A percentile compares a stretch with the other conserved stretches of the same genome.
Conservation (phyloP, 768 basidiomycete genomes). For the Lentinula aciculospora region DNA sequence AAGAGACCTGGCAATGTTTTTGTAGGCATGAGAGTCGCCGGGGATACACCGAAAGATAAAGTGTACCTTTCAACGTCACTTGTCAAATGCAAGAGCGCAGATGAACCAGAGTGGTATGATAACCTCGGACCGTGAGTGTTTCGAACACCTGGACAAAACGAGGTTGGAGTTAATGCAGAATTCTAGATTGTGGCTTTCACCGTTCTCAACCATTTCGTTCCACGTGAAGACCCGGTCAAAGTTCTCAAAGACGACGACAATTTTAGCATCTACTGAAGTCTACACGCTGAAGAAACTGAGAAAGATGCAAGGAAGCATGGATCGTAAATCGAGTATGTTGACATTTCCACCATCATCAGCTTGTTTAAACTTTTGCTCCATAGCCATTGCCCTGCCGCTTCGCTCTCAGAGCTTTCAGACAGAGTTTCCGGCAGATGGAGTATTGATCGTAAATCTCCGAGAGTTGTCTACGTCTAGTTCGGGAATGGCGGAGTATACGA, state of each 20-base stretch:
- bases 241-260: slow-evolving; percentile 5
- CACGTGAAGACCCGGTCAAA: slow-evolving; percentile 2
- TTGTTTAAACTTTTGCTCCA: too few relatives aligned
- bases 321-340: slow-evolving; percentile 1
- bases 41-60: not conserved
- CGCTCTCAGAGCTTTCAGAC: not conserved
- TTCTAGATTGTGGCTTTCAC: slow-evolving; percentile 1
- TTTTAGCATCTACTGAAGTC: not conserved
- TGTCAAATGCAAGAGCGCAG: not conserved
- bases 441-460: slow-evolving; percentile 1
- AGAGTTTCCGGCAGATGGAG: not conserved
- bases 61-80: not conserved
- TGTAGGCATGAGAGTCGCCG: slow-evolving; percentile 2
- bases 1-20: slow-evolving; percentile 4
- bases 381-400: slow-evolving; percentile 4
- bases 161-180: not conserved
- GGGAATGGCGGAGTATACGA: slow-evolving; percentile 4
- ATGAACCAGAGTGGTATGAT: slow-evolving; percentile 7
- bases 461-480: slow-evolving; percentile 2
- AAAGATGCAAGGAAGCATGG: slow-evolving; percentile 5
- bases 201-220: not conserved
- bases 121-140: slow-evolving; percentile 6
- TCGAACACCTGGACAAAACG: not conserved
- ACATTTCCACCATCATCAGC: too few relatives aligned
- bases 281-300: not conserved